Evolutionary conservation across 2,329 filamentous ascomycete genomes (phyloP).

Genomic region (Pestalotiopsis sp.): DNA sequence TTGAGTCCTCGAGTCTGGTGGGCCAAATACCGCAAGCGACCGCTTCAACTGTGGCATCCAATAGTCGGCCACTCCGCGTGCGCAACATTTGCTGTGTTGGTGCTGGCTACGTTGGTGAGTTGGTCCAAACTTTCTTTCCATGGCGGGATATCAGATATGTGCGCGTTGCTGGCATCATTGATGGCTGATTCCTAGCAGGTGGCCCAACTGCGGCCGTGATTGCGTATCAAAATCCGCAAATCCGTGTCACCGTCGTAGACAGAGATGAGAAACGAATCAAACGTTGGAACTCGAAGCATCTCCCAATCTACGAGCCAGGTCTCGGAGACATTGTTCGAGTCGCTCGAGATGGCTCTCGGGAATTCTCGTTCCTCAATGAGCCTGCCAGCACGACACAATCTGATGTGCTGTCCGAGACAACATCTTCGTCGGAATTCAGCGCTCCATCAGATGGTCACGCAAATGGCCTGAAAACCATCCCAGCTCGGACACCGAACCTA

Average conservation of each 20-base stretch:
- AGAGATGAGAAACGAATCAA: conserved; percentile 66
- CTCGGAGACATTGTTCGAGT: conserved; percentile 69
- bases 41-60: conserved; percentile 20
- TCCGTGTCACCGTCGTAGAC: conserved; percentile 77
- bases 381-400: conserved; percentile 30
- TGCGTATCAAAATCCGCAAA: conserved; percentile 71
- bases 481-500: conserved; percentile 64
- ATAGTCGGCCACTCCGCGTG: conserved; percentile 30
- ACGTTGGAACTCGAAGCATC: conserved; percentile 73
- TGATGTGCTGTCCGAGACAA: conserved; percentile 34
- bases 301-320: conserved; percentile 78
- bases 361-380: conserved; percentile 43
- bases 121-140: not conserved
- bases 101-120: conserved; percentile 54
- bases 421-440: conserved; percentile 33
- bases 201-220: conserved; percentile 77
- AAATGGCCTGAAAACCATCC: conserved; percentile 34
- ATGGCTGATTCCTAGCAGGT: conserved; percentile 44
- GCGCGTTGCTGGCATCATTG: not conserved
- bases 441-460: conserved; percentile 26
- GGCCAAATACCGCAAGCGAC: conserved; percentile 16
- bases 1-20: conserved; percentile 16
- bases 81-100: conserved; percentile 37
- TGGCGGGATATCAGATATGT: not conserved
- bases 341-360: conserved; percentile 60